Evolutionary conservation across 1,139 yeast species (phyloP), one percentile per base, ranked within the genome.

Genomic region (Scheffersomyces parashehatae): DNA sequence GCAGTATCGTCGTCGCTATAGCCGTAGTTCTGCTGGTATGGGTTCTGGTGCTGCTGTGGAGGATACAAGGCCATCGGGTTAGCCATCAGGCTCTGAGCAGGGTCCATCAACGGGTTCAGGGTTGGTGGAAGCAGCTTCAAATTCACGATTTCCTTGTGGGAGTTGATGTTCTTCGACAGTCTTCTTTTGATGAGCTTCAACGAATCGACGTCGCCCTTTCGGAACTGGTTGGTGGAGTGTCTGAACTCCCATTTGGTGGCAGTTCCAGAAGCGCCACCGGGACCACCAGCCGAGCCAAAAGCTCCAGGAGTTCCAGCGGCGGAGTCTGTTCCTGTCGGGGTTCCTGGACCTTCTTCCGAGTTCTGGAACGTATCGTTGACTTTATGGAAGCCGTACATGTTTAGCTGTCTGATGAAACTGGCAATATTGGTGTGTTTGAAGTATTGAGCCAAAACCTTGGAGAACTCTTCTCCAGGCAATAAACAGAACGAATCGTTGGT

Each of bases 371-470:
- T 61, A 44, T 71, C 77, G 54, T 71, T 73, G 13, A 85, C 88
- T 61, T 85, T 85, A 59, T 85, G 91, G 62, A 85, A 85, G 8
- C 89, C 93, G 58, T 85, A 53, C 57, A 53, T 53, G 46, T 53
- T 53, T 38, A 53, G 49, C 44, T 53, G 57, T 44, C 93, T 75
- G 31, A 85, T 86, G 61, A 85, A 85, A 26, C 87, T 81, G 1
- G 91, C 88, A 38, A 85, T 84, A 57, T 85, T 85, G 36, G 89
- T 84, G 60, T 85, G 93, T 58, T 85, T 85, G 65, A 85, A 85
- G 62, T 83, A 85, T 41, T 74, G 79, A 39, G 86, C 77, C 49
- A 85, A 65, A 24, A 81, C 79, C 54, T 76, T 73, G 43, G 85
- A 79, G 49, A 85, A 83, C 43, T 82, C 83, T 52, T 83, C 85